A percentile compares a stretch with the other conserved stretches of the same genome.
These are phyloP conservation scores for Neonectria neomacrospora DNA, from an alignment of 2,329 filamentous ascomycete genomes.

Conservation along the genomic window DNA sequence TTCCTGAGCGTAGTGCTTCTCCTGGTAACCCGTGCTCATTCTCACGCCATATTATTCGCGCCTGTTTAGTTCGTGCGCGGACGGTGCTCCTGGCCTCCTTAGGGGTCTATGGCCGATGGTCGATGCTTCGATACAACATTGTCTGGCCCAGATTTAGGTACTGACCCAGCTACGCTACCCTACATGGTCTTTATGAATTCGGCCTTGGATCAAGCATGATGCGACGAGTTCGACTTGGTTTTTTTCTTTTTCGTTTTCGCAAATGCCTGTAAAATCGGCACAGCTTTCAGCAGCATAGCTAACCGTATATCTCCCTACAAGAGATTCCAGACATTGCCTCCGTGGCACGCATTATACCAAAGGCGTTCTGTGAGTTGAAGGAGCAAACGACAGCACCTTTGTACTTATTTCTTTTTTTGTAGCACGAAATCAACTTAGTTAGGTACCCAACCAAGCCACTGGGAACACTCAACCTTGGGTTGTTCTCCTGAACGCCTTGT, in stretches of 20 bases:
- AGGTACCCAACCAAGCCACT: background rate
- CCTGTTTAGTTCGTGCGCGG: background rate
- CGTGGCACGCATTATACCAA: no score
- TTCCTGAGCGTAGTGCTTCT: background rate
- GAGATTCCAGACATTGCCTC: no score
- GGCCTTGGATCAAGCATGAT: background rate
- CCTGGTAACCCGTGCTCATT: background rate
- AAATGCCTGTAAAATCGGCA: no score
- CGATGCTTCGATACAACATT: background rate
- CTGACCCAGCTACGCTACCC: background rate
- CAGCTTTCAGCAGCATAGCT: no score
- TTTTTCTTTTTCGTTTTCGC: no score
- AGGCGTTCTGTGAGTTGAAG: background rate
- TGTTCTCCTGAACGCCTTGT: slow-evolving; percentile 37
- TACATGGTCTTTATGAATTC: background rate
- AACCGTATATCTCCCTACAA: no score
- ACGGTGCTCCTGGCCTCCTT: background rate
- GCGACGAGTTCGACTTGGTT: no score
- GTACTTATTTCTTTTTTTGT: background rate
- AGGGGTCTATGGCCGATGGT: background rate
- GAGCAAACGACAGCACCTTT: background rate
- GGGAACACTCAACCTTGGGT: background rate
- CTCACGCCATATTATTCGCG: background rate
- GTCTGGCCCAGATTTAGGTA: background rate
- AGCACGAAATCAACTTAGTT: background rate